A percentile compares a stretch with the other conserved stretches of the same genome.
These are phyloP conservation scores for Stromatinia cepivora DNA, from an alignment of 2,329 filamentous ascomycete species.

Conservation along the genomic window DNA sequence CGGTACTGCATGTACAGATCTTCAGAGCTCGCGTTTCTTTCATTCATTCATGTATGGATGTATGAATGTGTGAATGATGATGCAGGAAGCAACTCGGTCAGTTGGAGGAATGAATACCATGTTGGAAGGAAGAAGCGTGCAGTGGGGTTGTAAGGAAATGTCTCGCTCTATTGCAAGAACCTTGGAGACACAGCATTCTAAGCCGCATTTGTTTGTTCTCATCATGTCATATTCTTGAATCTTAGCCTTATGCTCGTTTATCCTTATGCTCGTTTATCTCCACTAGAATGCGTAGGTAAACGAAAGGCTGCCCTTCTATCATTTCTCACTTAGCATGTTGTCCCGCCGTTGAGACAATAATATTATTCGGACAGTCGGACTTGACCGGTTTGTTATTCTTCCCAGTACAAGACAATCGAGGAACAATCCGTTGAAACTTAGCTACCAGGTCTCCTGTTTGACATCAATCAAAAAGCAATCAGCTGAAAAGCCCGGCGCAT, in stretches of 20 bases:
- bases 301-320: conserved; percentile 22
- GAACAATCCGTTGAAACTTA: background rate
- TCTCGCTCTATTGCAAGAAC: background rate
- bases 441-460: background rate
- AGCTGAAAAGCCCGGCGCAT: conserved; percentile 7
- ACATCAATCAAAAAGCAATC: conserved; percentile 1
- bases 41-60: background rate
- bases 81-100: conserved; percentile 4
- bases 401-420: background rate
- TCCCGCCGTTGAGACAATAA: conserved; percentile 26
- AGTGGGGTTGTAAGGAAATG: conserved; percentile 2
- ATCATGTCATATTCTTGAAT: background rate
- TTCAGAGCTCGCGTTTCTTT: background rate
- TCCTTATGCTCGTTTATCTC: background rate
- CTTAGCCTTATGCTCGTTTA: background rate
- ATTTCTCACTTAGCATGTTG: conserved; percentile 15
- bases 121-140: conserved; percentile 11
- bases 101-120: conserved; percentile 12
- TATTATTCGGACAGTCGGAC: background rate
- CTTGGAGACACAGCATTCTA: background rate
- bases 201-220: background rate
- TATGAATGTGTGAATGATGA: background rate
- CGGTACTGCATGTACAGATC: background rate
- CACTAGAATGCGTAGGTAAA: background rate
- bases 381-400: too few species aligned